Evolutionary conservation across 2,329 filamentous ascomycete genomes (phyloP).

Genomic region (Bipolaris victoriae): DNA sequence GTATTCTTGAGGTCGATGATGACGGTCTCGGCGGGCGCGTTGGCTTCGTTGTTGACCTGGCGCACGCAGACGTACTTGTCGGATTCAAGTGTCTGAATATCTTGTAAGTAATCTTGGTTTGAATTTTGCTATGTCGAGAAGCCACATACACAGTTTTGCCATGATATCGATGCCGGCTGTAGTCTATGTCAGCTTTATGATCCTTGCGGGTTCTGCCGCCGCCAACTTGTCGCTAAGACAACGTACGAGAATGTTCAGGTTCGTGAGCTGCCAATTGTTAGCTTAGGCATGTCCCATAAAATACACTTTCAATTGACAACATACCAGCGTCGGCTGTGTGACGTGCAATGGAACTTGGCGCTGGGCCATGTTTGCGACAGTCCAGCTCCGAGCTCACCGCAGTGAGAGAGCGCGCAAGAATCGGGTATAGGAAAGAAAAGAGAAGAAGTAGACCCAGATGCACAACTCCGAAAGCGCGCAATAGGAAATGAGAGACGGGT

Average conservation of each 20-base stretch:
- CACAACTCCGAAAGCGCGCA: conserved; percentile 48
- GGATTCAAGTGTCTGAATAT: conserved; percentile 86
- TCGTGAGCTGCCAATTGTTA: conserved; percentile 52
- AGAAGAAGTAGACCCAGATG: conserved; percentile 46
- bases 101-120: conserved; percentile 27
- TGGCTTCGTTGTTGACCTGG: conserved; percentile 81
- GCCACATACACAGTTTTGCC: conserved; percentile 80
- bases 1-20: conserved; percentile 97
- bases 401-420: conserved; percentile 39
- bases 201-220: conserved; percentile 20
- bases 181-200: conserved; percentile 37
- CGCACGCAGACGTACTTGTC: conserved; percentile 95
- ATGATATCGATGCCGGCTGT: conserved; percentile 76
- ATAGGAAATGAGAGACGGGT: conserved; percentile 46
- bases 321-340: conserved; percentile 83
- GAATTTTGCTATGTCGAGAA: no score
- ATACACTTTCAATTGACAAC: conserved; percentile 21
- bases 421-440: conserved; percentile 45
- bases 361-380: conserved; percentile 63
- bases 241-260: conserved; percentile 58
- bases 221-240: conserved; percentile 17
- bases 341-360: conserved; percentile 82
- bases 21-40: conserved; percentile 88
- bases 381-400: conserved; percentile 49
- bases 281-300: conserved; percentile 20